These are phyloP conservation scores for Entomophthora muscae DNA, from an alignment of 371 early-diverging fungal genomes.

Conservation along the genomic window DNA sequence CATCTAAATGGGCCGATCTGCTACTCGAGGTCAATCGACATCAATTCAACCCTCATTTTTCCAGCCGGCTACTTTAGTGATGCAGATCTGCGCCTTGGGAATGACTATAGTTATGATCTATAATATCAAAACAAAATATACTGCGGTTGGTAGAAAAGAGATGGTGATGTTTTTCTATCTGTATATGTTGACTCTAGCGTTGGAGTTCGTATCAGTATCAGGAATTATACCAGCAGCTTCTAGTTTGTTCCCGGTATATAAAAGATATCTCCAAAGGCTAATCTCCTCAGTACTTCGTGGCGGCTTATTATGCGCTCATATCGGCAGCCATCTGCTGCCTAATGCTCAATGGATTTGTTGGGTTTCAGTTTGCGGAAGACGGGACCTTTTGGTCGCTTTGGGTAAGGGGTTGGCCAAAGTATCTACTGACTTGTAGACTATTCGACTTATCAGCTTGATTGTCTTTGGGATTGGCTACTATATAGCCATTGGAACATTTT, in stretches of 20 bases:
- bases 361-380: conserved; percentile 85
- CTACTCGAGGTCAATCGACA: conserved; percentile 80
- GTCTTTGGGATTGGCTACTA: conserved; percentile 41
- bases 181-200: conserved; percentile 41
- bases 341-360: conserved; percentile 74
- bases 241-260: conserved; percentile 45
- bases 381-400: conserved; percentile 51
- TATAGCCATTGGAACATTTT: conserved; percentile 58
- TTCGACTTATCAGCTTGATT: conserved; percentile 42
- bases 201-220: conserved; percentile 61
- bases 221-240: conserved; percentile 64
- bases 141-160: conserved; percentile 85
- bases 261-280: no score
- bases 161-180: conserved; percentile 82
- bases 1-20: conserved; percentile 49
- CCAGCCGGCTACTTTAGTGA: conserved; percentile 67
- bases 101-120: conserved; percentile 86
- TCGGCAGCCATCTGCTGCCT: conserved; percentile 63
- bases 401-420: conserved; percentile 15
- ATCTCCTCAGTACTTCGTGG: conserved; percentile 57
- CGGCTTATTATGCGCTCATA: conserved; percentile 49
- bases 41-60: conserved; percentile 59
- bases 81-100: conserved; percentile 61
- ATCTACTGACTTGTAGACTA: conserved; percentile 26
- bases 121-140: conserved; percentile 80